Evolutionary conservation across 176 grass and related monocot species (phyloP).

Genomic region (Juncus effusus): DNA sequence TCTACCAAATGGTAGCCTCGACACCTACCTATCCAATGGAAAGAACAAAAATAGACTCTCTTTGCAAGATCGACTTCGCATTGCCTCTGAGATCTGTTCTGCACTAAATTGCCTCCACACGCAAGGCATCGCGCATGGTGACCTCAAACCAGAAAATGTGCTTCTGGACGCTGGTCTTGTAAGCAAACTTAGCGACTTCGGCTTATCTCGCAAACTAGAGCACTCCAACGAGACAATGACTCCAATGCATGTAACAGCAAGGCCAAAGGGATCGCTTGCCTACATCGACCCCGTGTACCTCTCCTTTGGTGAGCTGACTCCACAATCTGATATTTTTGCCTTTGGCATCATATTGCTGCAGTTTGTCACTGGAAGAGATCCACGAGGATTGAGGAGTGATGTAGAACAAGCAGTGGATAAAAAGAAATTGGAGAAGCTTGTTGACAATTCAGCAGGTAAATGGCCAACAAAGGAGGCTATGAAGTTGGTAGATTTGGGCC

Average conservation of each 20-base stretch:
- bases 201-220: constrained; percentile 39
- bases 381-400: constrained; percentile 46
- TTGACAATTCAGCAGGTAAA: constrained; percentile 48
- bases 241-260: neutral
- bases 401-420: constrained; percentile 42
- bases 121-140: constrained; percentile 36
- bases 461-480: constrained; percentile 48
- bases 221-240: constrained; percentile 7
- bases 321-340: constrained; percentile 57
- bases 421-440: constrained; percentile 35
- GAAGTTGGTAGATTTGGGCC: constrained; percentile 41
- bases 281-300: constrained; percentile 68
- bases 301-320: constrained; percentile 52
- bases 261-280: constrained; percentile 40
- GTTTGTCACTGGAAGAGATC: constrained; percentile 55
- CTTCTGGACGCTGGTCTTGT: constrained; percentile 24
- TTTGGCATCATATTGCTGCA: constrained; percentile 57
- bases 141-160: constrained; percentile 51
- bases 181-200: constrained; percentile 45
- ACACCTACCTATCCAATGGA: constrained; percentile 41
- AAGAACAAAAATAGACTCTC: neutral
- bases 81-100: constrained; percentile 37
- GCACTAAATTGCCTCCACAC: constrained; percentile 47
- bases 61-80: constrained; percentile 38
- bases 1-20: constrained; percentile 39